Evolutionary conservation across 768 basidiomycete species (phyloP), one percentile per base, ranked within the genome.

Genomic region (Phylloporus sp.): DNA sequence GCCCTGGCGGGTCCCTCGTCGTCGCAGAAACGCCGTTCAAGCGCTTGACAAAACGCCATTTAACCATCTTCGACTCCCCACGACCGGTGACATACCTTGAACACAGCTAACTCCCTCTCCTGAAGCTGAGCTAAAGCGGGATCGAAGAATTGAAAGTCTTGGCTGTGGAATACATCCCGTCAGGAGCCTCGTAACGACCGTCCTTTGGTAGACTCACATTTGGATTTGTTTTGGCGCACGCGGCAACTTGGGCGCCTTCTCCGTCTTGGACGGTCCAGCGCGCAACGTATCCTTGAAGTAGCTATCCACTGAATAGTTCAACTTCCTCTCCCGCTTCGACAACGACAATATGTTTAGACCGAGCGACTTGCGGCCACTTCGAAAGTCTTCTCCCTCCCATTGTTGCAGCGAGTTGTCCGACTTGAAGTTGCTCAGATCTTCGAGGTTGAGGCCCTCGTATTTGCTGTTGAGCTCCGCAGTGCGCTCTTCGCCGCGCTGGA

Each of bases 121-220:
- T 97, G 93, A 22, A 97, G 70, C 56, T 81, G 82, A 5, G 81
- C 76, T 10, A 98, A 67, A 42, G 84, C 75, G 0, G 82, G 79
- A 7, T 93, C 87, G 71, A 90, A 97, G 75, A 99, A 98, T 61
- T 99, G 95, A 76, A 92, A 95, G 65, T 96, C 95, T 67, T 93
- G 86, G 53, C 90, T 93, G 57, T 21, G 45, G 17, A 37, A 26
- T 3, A 17, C 29, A 40, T 34, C 21, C 18, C 14, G 18, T 48
- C 8, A 48, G 29, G 2, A 27, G 29, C 5, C 9, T n/a, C 32
- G 24, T 9, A 22, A 22, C 20, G 14, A 33, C 20, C 23, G 14
- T 27, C 23, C 13, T 6, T 13, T 13, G n/a, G 14, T 20, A 15
- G 10, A 73, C 86, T 49, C 44, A 90, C 90, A 90, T 80, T 9